Conservation (phyloP, 2,329 filamentous ascomycete genomes). For the Tolypocladium inflatum region DNA sequence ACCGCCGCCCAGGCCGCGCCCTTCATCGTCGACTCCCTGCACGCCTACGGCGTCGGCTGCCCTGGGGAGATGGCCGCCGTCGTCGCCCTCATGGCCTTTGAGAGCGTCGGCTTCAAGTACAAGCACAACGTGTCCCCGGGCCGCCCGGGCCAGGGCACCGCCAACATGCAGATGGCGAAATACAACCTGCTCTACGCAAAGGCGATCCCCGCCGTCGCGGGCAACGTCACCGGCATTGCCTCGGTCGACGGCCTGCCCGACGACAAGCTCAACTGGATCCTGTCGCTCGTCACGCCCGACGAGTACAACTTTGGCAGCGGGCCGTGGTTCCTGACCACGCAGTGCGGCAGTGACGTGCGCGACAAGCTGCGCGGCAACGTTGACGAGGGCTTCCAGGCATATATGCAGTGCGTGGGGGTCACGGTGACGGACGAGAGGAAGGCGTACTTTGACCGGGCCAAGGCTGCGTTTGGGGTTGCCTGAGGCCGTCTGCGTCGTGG, state of each 20-base stretch:
- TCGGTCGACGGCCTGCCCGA: conserved; percentile 15
- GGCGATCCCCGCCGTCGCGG: conserved; percentile 26
- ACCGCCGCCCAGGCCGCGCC: conserved; percentile 53
- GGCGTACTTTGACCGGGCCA: conserved; percentile 34
- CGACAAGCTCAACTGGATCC: conserved; percentile 27
- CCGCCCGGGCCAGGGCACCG: conserved; percentile 61
- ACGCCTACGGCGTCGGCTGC: conserved; percentile 43
- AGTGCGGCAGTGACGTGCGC: conserved; percentile 28
- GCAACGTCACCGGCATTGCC: conserved; percentile 19
- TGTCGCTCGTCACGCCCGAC: conserved; percentile 35
- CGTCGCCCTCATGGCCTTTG: conserved; percentile 61
- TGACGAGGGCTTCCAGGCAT: conserved; percentile 32
- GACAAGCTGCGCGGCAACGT: conserved; percentile 22
- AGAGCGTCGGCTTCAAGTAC: conserved; percentile 61
- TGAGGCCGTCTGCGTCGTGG: not conserved
- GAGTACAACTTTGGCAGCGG: conserved; percentile 44
- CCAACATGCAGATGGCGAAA: conserved; percentile 39
- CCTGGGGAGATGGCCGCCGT: conserved; percentile 58
- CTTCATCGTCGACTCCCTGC: conserved; percentile 46
- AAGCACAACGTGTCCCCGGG: conserved; percentile 53
- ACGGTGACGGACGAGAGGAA: conserved; percentile 19
- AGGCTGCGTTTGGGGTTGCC: conserved; percentile 33
- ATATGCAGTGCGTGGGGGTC: conserved; percentile 39
- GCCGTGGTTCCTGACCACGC: conserved; percentile 38
- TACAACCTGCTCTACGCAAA: conserved; percentile 40